Conservation (phyloP, 2,329 filamentous ascomycete species). For the Neopestalotiopsis sp. region DNA sequence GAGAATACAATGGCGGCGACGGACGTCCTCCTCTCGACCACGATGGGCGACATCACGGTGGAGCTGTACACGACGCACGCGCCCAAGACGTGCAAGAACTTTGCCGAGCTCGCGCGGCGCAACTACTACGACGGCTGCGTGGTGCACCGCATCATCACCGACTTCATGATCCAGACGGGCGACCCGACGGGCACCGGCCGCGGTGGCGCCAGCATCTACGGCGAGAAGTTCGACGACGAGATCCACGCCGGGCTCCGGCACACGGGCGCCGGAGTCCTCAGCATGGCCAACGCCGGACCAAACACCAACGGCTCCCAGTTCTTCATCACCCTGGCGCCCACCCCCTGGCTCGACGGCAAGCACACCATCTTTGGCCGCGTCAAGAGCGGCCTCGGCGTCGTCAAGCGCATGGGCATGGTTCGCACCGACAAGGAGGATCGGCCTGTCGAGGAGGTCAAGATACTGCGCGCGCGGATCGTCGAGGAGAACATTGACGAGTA, state of each 20-base stretch:
- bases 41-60: conserved; percentile 82
- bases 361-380: conserved; percentile 97
- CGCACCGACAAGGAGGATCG: conserved; percentile 82
- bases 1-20: conserved; percentile 65
- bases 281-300: conserved; percentile 94
- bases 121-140: conserved; percentile 87
- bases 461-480: conserved; percentile 74
- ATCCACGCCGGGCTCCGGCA: conserved; percentile 74
- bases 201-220: conserved; percentile 88
- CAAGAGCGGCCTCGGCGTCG: conserved; percentile 79
- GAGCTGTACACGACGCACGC: conserved; percentile 93
- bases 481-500: conserved; percentile 53
- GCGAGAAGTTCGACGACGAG: conserved; percentile 93
- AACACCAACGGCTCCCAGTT: conserved; percentile 96
- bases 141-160: conserved; percentile 93
- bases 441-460: conserved; percentile 82
- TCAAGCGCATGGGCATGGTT: conserved; percentile 86
- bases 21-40: conserved; percentile 81
- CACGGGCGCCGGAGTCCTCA: conserved; percentile 90
- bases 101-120: conserved; percentile 75
- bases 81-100: conserved; percentile 89
- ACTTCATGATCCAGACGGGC: conserved; percentile 96
- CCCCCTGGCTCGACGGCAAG: conserved; percentile 95
- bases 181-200: conserved; percentile 94
- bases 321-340: conserved; percentile 92